Base-by-base conservation (phyloP, 2,329 filamentous ascomycete genomes). In the Paracorniculantispora psalliotae region DNA sequence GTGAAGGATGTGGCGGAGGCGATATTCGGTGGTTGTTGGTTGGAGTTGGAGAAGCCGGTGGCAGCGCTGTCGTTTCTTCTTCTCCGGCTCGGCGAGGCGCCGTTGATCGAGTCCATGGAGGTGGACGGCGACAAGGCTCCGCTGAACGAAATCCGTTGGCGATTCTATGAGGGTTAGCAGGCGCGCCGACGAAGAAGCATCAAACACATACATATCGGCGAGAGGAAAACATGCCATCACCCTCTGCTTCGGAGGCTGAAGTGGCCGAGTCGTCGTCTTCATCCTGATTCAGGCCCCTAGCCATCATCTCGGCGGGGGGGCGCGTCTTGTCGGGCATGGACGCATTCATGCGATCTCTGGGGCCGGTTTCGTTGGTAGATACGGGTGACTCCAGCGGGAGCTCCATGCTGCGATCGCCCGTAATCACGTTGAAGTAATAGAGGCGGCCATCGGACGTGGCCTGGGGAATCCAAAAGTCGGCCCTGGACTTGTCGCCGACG, bases 371-470 rank as follows among this genome's bases (percentile, higher is more conserved):
- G 63, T 85, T 88, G 19, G 85, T 75, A 7, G 89, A 91, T 1
- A 86, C 86, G 1, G 94, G 92, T 17, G 93, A 93, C 72, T 99
- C 94, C 26, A 99, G 81, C 1, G 94, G 94, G 61, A 99, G 78
- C 71, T 99, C 94, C 85, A 92, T 94, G 63, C 90, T 96, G 69
- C 90, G 96, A 68, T 96, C 91, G 58, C 93, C 92, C 0, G 94
- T 99, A 77, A 97, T 86, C 63, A 93, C 97, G 73, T 99, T 99
- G 81, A 96, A 97, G 76, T 97, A 99, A 75, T 96, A 99, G 25
- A 99, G 76, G 59, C 92, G 84, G 57, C 94, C 94, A 71, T 97
- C 92, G 1, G 91, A 85, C 0, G 94, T 99, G 15, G 92, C 94
- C 77, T 99, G 94, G 19, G 94, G 94, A 65, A 99, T 96, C 94